Evolutionary conservation across 2,329 filamentous ascomycete genomes (phyloP).

Genomic region (Ciborinia camelliae): DNA sequence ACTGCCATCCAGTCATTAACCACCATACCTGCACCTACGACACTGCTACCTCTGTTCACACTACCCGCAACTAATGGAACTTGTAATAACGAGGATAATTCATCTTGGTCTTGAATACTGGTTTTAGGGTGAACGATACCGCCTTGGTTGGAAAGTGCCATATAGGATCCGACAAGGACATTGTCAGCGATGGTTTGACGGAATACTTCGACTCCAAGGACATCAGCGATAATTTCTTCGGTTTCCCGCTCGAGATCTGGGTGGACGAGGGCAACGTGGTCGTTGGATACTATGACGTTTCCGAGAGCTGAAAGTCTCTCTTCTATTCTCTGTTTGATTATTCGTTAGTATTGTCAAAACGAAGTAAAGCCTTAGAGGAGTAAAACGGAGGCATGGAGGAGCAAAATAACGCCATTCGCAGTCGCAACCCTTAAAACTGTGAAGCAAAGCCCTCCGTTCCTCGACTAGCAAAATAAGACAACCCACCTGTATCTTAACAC

Average conservation of each 20-base stretch:
- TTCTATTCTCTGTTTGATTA: slow-evolving; percentile 72
- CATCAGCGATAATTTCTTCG: slow-evolving; percentile 96
- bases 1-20: slow-evolving; percentile 98
- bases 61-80: slow-evolving; percentile 92
- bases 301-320: slow-evolving; percentile 92
- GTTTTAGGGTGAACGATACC: slow-evolving; percentile 98
- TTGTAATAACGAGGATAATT: slow-evolving; percentile 87
- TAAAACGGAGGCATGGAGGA: not conserved
- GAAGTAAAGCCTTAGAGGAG: not conserved
- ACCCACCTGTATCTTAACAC: slow-evolving; percentile 70
- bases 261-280: slow-evolving; percentile 94
- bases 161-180: slow-evolving; percentile 93
- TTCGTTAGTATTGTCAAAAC: not conserved
- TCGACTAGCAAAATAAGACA: not conserved
- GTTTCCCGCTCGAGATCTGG: slow-evolving; percentile 96
- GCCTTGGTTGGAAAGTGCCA: slow-evolving; percentile 92
- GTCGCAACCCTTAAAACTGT: not conserved
- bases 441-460: not conserved
- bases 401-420: not conserved
- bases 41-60: slow-evolving; percentile 87
- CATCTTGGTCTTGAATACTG: slow-evolving; percentile 94
- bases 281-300: slow-evolving; percentile 95
- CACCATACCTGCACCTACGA: slow-evolving; percentile 96
- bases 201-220: slow-evolving; percentile 85
- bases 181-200: slow-evolving; percentile 95